phyloP scores from a whole-genome alignment of 179 eudicot species.

The Camellia oleifera region DNA sequence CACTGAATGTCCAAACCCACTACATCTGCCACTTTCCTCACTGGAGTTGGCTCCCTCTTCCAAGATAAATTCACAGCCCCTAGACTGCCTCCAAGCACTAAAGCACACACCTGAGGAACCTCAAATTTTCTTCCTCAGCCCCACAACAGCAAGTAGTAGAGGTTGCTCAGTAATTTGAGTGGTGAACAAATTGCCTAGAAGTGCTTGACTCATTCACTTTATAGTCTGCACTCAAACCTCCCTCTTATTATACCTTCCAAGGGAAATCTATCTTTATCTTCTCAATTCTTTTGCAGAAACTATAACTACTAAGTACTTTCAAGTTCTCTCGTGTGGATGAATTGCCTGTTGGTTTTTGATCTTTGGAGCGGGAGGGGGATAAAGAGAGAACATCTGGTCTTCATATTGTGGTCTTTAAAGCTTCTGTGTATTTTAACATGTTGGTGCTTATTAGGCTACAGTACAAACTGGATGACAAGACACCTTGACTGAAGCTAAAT shows the following conservation, averaged over 20 bases:
- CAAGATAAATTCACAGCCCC: background rate
- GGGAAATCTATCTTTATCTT: background rate
- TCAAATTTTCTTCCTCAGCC: background rate
- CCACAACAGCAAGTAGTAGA: background rate
- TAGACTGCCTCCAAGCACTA: background rate
- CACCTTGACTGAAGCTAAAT: no score
- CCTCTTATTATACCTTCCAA: background rate
- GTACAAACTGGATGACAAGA: no score
- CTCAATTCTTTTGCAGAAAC: background rate
- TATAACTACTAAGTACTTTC: background rate
- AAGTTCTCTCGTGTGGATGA: background rate
- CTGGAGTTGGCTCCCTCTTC: background rate
- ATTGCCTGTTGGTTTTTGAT: background rate
- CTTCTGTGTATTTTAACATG: background rate
- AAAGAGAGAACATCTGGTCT: background rate
- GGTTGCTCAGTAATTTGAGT: background rate
- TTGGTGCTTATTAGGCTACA: no score
- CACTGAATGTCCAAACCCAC: no score
- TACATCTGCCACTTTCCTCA: background rate
- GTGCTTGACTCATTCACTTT: background rate
- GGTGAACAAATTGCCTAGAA: background rate
- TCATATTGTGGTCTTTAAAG: background rate
- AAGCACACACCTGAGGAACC: background rate
- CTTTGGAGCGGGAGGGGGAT: background rate
- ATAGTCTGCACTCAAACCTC: background rate